Evolutionary conservation across 768 basidiomycete species (phyloP).

Genomic region (Naganishia vaughanmartiniae): DNA sequence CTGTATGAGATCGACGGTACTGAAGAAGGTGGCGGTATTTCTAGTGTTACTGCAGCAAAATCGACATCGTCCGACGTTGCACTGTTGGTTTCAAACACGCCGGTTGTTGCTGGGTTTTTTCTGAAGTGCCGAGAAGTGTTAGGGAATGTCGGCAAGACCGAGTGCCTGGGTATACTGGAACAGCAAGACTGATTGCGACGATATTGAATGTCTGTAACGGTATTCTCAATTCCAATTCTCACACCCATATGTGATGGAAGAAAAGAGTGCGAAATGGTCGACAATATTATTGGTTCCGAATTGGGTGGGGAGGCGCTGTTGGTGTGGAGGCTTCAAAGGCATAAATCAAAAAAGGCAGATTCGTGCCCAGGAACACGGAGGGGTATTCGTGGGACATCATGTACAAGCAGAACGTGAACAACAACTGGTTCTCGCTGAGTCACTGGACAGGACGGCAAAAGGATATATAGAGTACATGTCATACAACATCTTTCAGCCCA

Average conservation of each 20-base stretch:
- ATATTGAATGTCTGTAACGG: too few species aligned
- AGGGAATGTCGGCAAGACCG: background rate
- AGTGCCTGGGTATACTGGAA: background rate
- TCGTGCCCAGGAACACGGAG: too few species aligned
- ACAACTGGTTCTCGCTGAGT: too few species aligned
- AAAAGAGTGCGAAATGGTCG: background rate
- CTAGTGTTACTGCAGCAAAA: background rate
- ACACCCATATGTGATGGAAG: background rate
- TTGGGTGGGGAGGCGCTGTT: background rate
- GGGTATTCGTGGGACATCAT: too few species aligned
- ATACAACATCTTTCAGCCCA: too few species aligned
- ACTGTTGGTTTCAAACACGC: background rate
- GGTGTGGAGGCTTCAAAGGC: background rate
- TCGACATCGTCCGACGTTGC: background rate
- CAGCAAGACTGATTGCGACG: too few species aligned
- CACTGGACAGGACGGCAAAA: too few species aligned
- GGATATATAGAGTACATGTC: too few species aligned
- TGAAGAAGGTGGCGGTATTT: background rate
- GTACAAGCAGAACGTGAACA: too few species aligned
- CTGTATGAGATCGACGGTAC: background rate
- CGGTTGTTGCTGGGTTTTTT: background rate
- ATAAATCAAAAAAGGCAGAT: background rate
- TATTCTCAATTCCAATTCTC: too few species aligned
- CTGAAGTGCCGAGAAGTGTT: background rate
- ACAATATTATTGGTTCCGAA: constrained; percentile 3